Percentiles rank a stretch among this genome's conserved stretches.
These are phyloP conservation scores for Pleurotus pulmonarius DNA, from an alignment of 768 basidiomycete species.

Conservation along the genomic window DNA sequence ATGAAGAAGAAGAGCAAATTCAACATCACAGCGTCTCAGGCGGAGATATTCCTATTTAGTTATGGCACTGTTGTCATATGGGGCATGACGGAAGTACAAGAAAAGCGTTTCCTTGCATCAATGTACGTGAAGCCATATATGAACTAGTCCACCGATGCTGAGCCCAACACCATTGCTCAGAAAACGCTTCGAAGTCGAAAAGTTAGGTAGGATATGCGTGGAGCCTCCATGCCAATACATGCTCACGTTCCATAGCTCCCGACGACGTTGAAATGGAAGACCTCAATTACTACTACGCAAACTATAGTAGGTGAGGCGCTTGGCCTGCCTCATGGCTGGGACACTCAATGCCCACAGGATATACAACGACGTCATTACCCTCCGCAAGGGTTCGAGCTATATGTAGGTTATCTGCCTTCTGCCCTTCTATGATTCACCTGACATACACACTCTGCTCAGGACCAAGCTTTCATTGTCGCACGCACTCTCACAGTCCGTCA, in stretches of 20 bases:
- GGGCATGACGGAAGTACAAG: slow-evolving; percentile 95
- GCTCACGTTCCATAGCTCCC: slow-evolving; percentile 44
- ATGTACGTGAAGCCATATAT: slow-evolving; percentile 53
- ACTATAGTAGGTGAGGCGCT: slow-evolving; percentile 78
- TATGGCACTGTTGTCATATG: slow-evolving; percentile 96
- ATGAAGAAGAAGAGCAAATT: slow-evolving; percentile 65
- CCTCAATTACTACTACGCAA: slow-evolving; percentile 94
- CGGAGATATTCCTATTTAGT: slow-evolving; percentile 90
- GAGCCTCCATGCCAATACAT: slow-evolving; percentile 1
- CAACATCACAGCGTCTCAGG: slow-evolving; percentile 59
- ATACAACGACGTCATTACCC: slow-evolving; percentile 96
- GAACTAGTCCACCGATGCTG: background rate
- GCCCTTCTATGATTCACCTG: background rate
- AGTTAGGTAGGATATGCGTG: slow-evolving; percentile 50
- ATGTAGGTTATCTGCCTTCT: slow-evolving; percentile 57
- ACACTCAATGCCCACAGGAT: slow-evolving; percentile 44
- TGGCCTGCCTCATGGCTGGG: background rate
- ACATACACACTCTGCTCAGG: slow-evolving; percentile 40
- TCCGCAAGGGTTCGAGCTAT: slow-evolving; percentile 91
- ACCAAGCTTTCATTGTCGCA: slow-evolving; percentile 94
- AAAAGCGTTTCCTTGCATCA: slow-evolving; percentile 85
- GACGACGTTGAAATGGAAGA: slow-evolving; percentile 96
- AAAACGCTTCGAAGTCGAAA: slow-evolving; percentile 92
- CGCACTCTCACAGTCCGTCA: slow-evolving; percentile 93
- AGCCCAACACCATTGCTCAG: slow-evolving; percentile 34